phyloP scores from a whole-genome alignment of 345 rosid genomes.

The Ceriops zippeliana region DNA sequence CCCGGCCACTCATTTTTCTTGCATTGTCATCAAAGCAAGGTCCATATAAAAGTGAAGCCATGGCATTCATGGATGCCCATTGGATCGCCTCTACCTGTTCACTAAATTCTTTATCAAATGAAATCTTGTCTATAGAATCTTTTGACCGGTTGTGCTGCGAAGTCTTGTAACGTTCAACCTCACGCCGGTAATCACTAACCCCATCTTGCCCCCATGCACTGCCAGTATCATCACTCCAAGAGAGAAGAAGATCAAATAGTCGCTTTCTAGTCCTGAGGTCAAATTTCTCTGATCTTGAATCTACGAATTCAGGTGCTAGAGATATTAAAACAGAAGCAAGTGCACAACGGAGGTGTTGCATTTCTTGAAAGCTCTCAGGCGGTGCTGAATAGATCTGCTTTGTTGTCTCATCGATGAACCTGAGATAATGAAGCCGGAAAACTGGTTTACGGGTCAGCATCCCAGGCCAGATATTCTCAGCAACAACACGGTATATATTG shows the following conservation, averaged over 20 bases:
- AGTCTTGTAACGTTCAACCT: conserved; percentile 90
- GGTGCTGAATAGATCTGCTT: conserved; percentile 58
- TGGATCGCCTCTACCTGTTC: conserved; percentile 95
- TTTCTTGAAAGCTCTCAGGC: conserved; percentile 79
- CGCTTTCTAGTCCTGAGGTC: conserved; percentile 85
- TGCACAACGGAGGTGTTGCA: conserved; percentile 87
- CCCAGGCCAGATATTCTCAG: conserved; percentile 98
- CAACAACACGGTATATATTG: conserved; percentile 80
- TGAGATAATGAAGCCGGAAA: conserved; percentile 85
- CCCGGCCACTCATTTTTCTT: conserved; percentile 96
- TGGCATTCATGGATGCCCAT: conserved; percentile 97
- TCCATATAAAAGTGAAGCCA: conserved; percentile 95
- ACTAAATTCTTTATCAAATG: conserved; percentile 86
- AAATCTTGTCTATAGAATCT: conserved; percentile 89
- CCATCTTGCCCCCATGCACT: conserved; percentile 84
- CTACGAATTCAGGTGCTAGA: conserved; percentile 93
- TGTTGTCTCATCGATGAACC: conserved; percentile 81
- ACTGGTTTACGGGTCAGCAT: conserved; percentile 78
- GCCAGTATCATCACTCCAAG: conserved; percentile 90
- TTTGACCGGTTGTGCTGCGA: conserved; percentile 87
- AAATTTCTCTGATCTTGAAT: conserved; percentile 85
- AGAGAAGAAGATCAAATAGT: conserved; percentile 81
- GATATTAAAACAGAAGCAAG: conserved; percentile 87
- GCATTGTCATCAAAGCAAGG: conserved; percentile 99
- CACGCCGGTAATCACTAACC: conserved; percentile 88